These are phyloP conservation scores for Lentithecium fluviatile DNA, from an alignment of 495 filamentous ascomycete genomes.

Conservation along the genomic window DNA sequence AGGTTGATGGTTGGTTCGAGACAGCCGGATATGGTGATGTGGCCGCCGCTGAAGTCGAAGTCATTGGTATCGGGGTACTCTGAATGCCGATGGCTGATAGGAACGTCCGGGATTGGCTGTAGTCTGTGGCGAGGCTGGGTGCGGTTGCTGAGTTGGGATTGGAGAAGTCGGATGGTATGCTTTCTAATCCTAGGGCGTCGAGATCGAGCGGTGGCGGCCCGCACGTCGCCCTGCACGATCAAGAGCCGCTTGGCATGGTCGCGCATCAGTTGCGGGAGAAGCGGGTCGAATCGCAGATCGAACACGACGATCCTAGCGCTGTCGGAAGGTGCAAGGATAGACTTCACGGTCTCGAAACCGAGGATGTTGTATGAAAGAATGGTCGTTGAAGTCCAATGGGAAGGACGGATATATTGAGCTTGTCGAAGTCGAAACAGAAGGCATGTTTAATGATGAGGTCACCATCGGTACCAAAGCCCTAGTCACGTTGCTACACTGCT, in stretches of 20 bases:
- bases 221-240: too few species aligned
- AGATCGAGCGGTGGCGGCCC: slow-evolving; percentile 27
- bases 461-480: neutral
- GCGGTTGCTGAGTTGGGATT: slow-evolving; percentile 15
- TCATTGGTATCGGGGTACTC: slow-evolving; percentile 20
- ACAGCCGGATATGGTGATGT: slow-evolving; percentile 22
- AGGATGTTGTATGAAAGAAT: slow-evolving; percentile 7
- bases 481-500: neutral
- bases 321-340: too few species aligned
- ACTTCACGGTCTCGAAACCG: too few species aligned
- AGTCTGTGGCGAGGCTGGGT: slow-evolving; percentile 25
- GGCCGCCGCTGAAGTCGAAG: slow-evolving; percentile 32
- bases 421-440: neutral
- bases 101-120: slow-evolving; percentile 9
- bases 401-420: slow-evolving; percentile 13
- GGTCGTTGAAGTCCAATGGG: slow-evolving; percentile 4
- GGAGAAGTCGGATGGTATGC: slow-evolving; percentile 19
- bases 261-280: too few species aligned
- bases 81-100: slow-evolving; percentile 10
- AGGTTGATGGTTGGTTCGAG: slow-evolving; percentile 31
- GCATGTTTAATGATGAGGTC: neutral
- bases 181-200: slow-evolving; percentile 16
- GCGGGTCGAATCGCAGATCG: too few species aligned
- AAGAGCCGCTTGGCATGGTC: too few species aligned
- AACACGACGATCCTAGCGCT: too few species aligned